Evolutionary conservation across 176 grass and related monocot species (phyloP).

Genomic region (Juncus effusus): DNA sequence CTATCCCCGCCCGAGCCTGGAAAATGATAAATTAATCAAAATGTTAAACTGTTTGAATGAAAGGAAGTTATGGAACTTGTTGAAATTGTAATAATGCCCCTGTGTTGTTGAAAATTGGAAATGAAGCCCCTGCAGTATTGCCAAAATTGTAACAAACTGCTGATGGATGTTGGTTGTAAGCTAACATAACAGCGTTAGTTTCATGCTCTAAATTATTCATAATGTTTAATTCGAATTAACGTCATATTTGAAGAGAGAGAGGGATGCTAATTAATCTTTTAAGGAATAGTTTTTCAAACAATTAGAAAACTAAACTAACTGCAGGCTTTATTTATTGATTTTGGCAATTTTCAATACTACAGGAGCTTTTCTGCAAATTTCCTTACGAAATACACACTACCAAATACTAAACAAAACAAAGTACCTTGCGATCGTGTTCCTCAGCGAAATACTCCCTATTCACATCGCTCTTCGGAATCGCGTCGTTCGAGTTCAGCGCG

Average conservation of each 20-base stretch:
- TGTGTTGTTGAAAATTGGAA: no score
- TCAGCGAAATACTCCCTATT: conserved; percentile 95
- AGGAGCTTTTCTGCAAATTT: neutral
- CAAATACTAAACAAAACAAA: neutral
- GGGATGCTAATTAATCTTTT: neutral
- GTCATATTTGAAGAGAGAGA: neutral
- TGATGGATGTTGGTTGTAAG: no score
- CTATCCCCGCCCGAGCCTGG: conserved; percentile 89
- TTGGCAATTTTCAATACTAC: conserved; percentile 3
- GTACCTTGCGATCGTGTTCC: conserved; percentile 95
- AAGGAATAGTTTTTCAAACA: neutral
- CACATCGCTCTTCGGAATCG: conserved; percentile 93
- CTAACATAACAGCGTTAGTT: no score
- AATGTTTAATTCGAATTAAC: neutral
- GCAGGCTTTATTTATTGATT: neutral
- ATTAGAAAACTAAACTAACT: neutral
- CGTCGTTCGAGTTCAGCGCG: conserved; percentile 73
- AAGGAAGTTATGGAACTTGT: no score
- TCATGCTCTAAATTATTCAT: neutral
- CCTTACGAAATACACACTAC: no score
- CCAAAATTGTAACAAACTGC: no score
- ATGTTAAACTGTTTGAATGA: no score
- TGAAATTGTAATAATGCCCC: no score
- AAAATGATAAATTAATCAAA: conserved; percentile 33
- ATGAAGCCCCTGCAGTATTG: no score